These are phyloP conservation scores for Aspergillus luchuensis DNA, from an alignment of 2,329 filamentous ascomycete species.

Conservation along the genomic window DNA sequence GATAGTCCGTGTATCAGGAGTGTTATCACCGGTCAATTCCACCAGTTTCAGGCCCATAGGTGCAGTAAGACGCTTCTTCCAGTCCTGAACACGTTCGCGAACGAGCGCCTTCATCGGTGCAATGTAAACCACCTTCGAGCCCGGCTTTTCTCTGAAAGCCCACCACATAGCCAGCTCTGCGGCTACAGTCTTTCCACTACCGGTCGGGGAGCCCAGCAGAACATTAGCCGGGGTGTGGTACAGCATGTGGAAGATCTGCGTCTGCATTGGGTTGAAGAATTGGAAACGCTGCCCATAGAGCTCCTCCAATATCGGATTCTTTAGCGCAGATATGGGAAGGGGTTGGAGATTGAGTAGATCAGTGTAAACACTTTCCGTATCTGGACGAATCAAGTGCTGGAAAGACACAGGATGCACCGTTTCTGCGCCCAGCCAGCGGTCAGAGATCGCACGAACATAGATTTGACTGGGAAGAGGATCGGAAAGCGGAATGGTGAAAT, in stretches of 20 bases:
- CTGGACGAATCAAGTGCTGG: slow-evolving; percentile 93
- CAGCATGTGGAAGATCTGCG: slow-evolving; percentile 94
- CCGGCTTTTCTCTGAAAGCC: slow-evolving; percentile 91
- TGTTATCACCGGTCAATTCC: slow-evolving; percentile 96
- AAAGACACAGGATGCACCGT: slow-evolving; percentile 95
- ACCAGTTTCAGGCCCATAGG: slow-evolving; percentile 89
- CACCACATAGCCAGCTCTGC: slow-evolving; percentile 99
- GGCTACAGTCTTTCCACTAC: slow-evolving; percentile 95
- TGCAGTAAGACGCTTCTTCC: slow-evolving; percentile 76
- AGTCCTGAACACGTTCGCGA: slow-evolving; percentile 93
- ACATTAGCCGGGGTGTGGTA: slow-evolving; percentile 94
- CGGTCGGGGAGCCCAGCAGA: slow-evolving; percentile 90
- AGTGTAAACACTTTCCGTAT: slow-evolving; percentile 96
- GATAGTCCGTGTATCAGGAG: slow-evolving; percentile 93
- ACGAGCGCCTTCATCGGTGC: slow-evolving; percentile 99
- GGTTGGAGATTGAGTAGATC: slow-evolving; percentile 91
- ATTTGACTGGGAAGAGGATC: slow-evolving; percentile 95
- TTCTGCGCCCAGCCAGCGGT: slow-evolving; percentile 94
- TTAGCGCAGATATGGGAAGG: slow-evolving; percentile 79
- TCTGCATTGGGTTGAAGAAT: slow-evolving; percentile 99
- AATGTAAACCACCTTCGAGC: slow-evolving; percentile 98
- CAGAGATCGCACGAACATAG: slow-evolving; percentile 90
- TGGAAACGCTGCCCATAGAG: slow-evolving; percentile 87
- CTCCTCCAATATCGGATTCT: slow-evolving; percentile 83
- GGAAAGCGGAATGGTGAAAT: slow-evolving; percentile 93